phyloP scores from a whole-genome alignment of 768 basidiomycete species.

The Pisolithus microcarpus region DNA sequence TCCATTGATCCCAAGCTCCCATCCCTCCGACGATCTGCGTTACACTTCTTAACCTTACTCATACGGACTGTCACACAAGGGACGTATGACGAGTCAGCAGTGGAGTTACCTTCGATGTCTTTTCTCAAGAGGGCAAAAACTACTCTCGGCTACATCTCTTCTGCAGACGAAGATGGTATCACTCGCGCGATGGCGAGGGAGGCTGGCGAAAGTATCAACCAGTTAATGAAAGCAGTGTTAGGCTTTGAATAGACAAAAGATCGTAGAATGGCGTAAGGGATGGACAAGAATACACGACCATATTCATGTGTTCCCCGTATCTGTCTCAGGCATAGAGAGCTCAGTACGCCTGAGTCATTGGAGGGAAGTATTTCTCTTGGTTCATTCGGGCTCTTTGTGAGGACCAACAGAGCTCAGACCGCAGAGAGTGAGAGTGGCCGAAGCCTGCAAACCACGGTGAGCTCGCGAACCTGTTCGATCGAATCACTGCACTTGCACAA shows the following conservation, averaged over 20 bases:
- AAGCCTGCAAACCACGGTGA: slow-evolving; percentile 21
- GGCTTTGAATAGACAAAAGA: slow-evolving; percentile 7
- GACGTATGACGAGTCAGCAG: slow-evolving; percentile 35
- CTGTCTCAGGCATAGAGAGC: slow-evolving; percentile 75
- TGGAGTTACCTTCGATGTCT: slow-evolving; percentile 17
- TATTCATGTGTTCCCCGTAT: slow-evolving; percentile 65
- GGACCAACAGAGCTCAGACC: slow-evolving; percentile 10
- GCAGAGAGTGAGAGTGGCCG: slow-evolving; percentile 16
- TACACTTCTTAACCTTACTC: slow-evolving; percentile 73
- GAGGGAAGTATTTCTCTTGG: slow-evolving; percentile 58
- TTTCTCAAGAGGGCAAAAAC: slow-evolving; percentile 45
- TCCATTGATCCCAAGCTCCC: slow-evolving; percentile 59
- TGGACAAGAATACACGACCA: neutral
- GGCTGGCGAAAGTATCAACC: slow-evolving; percentile 45
- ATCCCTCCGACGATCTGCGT: slow-evolving; percentile 73
- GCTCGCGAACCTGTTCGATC: slow-evolving; percentile 17
- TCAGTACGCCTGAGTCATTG: slow-evolving; percentile 77
- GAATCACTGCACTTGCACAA: neutral
- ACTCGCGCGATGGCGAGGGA: slow-evolving; percentile 76
- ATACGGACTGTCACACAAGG: slow-evolving; percentile 53
- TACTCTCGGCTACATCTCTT: slow-evolving; percentile 62
- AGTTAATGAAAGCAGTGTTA: slow-evolving; percentile 43
- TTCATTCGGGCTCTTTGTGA: slow-evolving; percentile 25
- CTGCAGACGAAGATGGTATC: slow-evolving; percentile 64
- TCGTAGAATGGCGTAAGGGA: neutral